Evolutionary conservation across 1,139 yeast genomes (phyloP).

Genomic region (Sugiyamaella xylanicola): DNA sequence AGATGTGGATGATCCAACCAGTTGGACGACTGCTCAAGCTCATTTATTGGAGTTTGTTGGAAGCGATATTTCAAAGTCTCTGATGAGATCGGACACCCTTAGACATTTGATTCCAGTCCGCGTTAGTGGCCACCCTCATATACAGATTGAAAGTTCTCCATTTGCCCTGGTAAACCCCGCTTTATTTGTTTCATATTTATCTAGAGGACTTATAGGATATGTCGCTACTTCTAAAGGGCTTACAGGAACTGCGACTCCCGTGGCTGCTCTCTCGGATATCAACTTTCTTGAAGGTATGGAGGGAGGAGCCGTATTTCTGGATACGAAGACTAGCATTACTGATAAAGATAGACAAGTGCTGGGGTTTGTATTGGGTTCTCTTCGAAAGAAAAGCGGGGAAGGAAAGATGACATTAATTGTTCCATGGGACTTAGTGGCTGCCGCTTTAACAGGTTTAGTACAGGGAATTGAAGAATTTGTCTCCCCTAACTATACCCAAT

Average conservation of each 20-base stretch:
- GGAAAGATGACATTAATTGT: slow-evolving; percentile 58
- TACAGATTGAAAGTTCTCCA: slow-evolving; percentile 46
- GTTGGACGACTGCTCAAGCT: background rate
- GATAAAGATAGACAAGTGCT: slow-evolving; percentile 37
- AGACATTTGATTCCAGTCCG: background rate
- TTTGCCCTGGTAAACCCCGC: slow-evolving; percentile 62
- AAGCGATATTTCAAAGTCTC: background rate
- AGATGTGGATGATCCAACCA: background rate
- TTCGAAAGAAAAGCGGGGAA: slow-evolving; percentile 58
- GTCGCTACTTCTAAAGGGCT: slow-evolving; percentile 30
- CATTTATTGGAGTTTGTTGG: slow-evolving; percentile 4
- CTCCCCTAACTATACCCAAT: background rate
- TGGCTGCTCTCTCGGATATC: slow-evolving; percentile 52
- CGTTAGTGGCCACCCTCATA: slow-evolving; percentile 13
- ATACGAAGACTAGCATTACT: background rate
- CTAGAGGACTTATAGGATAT: slow-evolving; percentile 52
- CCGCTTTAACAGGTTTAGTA: background rate
- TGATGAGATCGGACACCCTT: slow-evolving; percentile 1
- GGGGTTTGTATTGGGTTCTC: slow-evolving; percentile 58
- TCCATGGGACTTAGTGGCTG: slow-evolving; percentile 48
- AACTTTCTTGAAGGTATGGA: slow-evolving; percentile 64
- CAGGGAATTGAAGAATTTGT: slow-evolving; percentile 5
- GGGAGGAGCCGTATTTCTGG: slow-evolving; percentile 54
- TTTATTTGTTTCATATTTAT: slow-evolving; percentile 52
- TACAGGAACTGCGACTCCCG: slow-evolving; percentile 16